Base-by-base conservation (phyloP, 345 rosid species). In the Salix arbutifolia region DNA sequence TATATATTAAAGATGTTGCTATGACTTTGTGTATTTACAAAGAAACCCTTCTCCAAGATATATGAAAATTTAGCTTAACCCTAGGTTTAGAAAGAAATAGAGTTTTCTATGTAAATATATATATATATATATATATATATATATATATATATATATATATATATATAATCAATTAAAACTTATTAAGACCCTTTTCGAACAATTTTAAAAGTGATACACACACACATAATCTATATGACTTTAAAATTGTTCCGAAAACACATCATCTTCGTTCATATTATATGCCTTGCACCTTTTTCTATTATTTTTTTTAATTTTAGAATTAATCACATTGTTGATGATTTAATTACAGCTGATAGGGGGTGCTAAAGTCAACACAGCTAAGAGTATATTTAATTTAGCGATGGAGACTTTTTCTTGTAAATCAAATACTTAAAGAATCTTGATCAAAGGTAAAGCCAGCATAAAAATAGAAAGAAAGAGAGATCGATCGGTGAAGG, bases 371-470 rank as follows among this genome's bases (percentile, higher is more conserved):
- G 85, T 81, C 5, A 28, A 28, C 30, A 28, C 2, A 28, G 30
- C 76, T n/a, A 50, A 74, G 19, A 33, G n/a, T 37, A 2, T n/a
- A 40, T 62, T n/a, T 52, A 42, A 42, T 42, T 0, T 11, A 42
- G 28, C 0, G 23, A 61, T 28, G 69, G 81, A 81, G 72, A 52
- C 78, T 53, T 42, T 2, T 42, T 68, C 21, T 64, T 67, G 70
- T 42, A 80, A 80, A 75, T 79, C 25, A 74, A 79, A 76, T 3
- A 11, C 79, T 75, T 70, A 76, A 70, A 82, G 88, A 83, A 84
- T 86, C 87, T 84, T 77, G 77, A 81, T 33, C 35, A 0, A 84
- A 85, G 88, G 68, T 50, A 88, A 85, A 83, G 83, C 67, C 52
- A 77, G 85, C 82, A 83, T 80, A 79, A 78, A 58, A 71, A 72